Evolutionary conservation across 1,139 yeast species (phyloP).

Genomic region (Pichia sp.): DNA sequence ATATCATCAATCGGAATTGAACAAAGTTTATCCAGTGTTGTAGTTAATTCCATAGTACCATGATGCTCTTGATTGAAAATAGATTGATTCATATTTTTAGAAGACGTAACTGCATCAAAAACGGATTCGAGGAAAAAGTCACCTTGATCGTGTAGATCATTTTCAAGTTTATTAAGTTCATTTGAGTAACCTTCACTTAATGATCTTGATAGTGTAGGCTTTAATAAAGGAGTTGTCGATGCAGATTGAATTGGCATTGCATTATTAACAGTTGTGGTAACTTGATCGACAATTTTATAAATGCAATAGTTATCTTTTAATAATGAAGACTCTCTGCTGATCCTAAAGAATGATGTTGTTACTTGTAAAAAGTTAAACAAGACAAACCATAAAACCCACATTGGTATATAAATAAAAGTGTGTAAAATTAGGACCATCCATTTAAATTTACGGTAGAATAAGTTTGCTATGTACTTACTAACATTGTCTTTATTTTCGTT

Average conservation of each 20-base stretch:
- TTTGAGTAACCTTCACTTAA: constrained; percentile 28
- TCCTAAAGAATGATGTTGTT: constrained; percentile 31
- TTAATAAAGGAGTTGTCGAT: constrained; percentile 10
- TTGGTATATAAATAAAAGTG: constrained; percentile 44
- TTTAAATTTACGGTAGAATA: constrained; percentile 32
- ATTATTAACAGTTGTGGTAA: constrained; percentile 6
- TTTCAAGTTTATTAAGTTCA: constrained; percentile 30
- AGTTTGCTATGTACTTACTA: constrained; percentile 9
- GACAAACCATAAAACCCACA: constrained; percentile 46
- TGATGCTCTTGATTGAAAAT: constrained; percentile 17
- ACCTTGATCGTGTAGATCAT: constrained; percentile 44
- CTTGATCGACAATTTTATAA: constrained; percentile 14
- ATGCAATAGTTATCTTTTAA: constrained; percentile 17
- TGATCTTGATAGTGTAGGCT: constrained; percentile 25
- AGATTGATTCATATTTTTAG: constrained; percentile 20
- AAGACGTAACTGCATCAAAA: constrained; percentile 47
- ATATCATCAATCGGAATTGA: constrained; percentile 19
- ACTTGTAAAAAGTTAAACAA: constrained; percentile 40
- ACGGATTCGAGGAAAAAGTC: constrained; percentile 54
- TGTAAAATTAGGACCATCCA: constrained; percentile 42
- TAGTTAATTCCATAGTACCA: constrained; percentile 20
- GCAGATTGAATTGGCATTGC: constrained; percentile 11
- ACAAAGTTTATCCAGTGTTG: constrained; percentile 22
- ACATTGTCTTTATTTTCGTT: not conserved
- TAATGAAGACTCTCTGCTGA: constrained; percentile 25